Evolutionary conservation across 2,329 filamentous ascomycete genomes (phyloP), one percentile per base, ranked within the genome.

Genomic region (Lecanicillium sp.): DNA sequence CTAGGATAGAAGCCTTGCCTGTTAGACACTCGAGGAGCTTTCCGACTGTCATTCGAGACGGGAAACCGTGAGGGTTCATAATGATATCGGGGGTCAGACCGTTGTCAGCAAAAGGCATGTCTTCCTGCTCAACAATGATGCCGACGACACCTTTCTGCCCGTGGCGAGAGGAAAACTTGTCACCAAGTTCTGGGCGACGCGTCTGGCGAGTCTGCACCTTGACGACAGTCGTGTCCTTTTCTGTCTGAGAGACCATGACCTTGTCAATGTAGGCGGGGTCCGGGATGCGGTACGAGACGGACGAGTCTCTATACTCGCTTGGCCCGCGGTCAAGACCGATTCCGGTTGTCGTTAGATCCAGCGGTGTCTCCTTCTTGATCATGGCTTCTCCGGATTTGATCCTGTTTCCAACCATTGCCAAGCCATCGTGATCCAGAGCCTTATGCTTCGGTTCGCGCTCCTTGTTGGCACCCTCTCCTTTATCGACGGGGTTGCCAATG

Each of bases 51-150:
- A 98, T 98, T 61, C 92, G 92, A 22, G 90, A 97, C 2, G 92
- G 92, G 73, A 98, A 98, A 80, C 92, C 92, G 66, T 98, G 92
- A 1, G 94, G 92, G 69, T 98, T 98, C 92, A 98, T 98, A 77
- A 98, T 98, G 49, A 98, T 96, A 62, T 98, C 92, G 0, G 92
- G 92, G n/a, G 81, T 83, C 49, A 98, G 78, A 3, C 92, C 94
- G 37, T 74, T 70, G 62, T 98, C 92, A 27, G 84, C 84, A 66
- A 98, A 98, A 0, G 92, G 92, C 79, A 98, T 84, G 57, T 98
- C 92, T 56, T 92, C 88, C 64, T 97, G 90, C 46, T 95, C 86
- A 14, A 90, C 88, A 42, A 98, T 96, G 51, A 97, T 90, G 41
- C 92, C 92, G 2, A 94, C 88, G 15, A 97, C 92, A 67, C 92